Percentiles rank a stretch among this genome's conserved stretches.
Conservation (phyloP, 805 yeast genomes). For the Ogataea trehaloabstinens region DNA sequence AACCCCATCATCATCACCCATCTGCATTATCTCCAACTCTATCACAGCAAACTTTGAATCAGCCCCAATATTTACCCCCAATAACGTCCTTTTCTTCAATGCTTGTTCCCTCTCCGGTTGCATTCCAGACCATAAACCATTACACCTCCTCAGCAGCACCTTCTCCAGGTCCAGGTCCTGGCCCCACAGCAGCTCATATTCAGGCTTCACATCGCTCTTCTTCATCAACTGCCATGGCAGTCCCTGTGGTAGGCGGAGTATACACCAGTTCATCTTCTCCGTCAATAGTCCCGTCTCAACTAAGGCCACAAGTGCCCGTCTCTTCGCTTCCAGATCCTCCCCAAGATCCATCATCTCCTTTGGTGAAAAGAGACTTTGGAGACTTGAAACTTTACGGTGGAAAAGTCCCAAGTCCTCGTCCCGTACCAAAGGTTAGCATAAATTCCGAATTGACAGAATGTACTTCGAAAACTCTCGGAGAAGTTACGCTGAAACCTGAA, state of each 20-base stretch:
- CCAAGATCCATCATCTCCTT: constrained; percentile 8
- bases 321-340: not conserved
- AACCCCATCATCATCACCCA: not conserved
- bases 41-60: constrained; percentile 4
- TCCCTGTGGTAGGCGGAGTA: not conserved
- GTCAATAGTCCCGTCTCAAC: not conserved
- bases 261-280: not conserved
- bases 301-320: not conserved
- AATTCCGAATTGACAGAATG: constrained; percentile 42
- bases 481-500: constrained; percentile 56
- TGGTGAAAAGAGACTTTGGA: constrained; percentile 15
- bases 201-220: constrained; percentile 8
- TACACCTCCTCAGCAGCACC: constrained; percentile 11
- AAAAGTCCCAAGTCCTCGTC: constrained; percentile 13
- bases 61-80: constrained; percentile 13
- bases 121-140: constrained; percentile 6
- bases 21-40: not conserved
- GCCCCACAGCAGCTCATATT: constrained; percentile 9
- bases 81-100: constrained; percentile 13
- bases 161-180: constrained; percentile 9
- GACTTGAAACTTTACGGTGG: not conserved
- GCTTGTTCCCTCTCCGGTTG: constrained; percentile 5
- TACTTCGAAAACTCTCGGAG: constrained; percentile 69
- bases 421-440: constrained; percentile 19
- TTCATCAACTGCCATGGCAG: not conserved